These are phyloP conservation scores for Fusarium virguliforme DNA, from an alignment of 2,329 filamentous ascomycete species.

Conservation along the genomic window DNA sequence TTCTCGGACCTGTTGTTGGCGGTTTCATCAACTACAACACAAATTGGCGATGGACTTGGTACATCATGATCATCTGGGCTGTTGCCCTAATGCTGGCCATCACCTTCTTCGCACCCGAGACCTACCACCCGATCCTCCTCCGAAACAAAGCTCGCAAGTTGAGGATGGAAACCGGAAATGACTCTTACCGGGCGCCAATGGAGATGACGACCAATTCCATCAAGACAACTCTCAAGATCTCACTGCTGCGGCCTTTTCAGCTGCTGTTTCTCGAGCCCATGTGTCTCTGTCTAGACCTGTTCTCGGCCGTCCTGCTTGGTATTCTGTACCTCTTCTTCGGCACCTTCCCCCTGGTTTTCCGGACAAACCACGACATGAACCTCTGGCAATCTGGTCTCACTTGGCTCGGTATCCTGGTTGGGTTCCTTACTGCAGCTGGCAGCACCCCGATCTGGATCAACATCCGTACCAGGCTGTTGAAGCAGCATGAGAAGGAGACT, in stretches of 20 bases:
- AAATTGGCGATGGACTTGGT: slow-evolving; percentile 45
- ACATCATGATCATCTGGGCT: slow-evolving; percentile 44
- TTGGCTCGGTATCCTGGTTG: slow-evolving; percentile 35
- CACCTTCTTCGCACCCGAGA: slow-evolving; percentile 40
- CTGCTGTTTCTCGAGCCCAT: slow-evolving; percentile 85
- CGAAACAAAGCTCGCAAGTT: slow-evolving; percentile 33
- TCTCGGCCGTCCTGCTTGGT: slow-evolving; percentile 85
- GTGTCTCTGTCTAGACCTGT: slow-evolving; percentile 82
- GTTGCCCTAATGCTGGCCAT: slow-evolving; percentile 23
- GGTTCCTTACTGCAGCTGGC: slow-evolving; percentile 12
- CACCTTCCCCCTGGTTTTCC: slow-evolving; percentile 85
- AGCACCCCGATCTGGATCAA: slow-evolving; percentile 37
- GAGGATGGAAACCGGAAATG: slow-evolving; percentile 29
- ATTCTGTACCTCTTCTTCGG: slow-evolving; percentile 90
- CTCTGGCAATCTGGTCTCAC: slow-evolving; percentile 68
- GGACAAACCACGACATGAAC: slow-evolving; percentile 78
- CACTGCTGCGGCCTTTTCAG: slow-evolving; percentile 77
- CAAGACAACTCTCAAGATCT: slow-evolving; percentile 44
- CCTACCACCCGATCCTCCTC: slow-evolving; percentile 41
- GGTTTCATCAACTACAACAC: slow-evolving; percentile 43
- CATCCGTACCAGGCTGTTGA: slow-evolving; percentile 22
- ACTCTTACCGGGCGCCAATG: slow-evolving; percentile 20
- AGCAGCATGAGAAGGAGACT: slow-evolving; percentile 22
- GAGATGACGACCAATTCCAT: slow-evolving; percentile 18
- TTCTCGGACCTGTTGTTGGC: slow-evolving; percentile 38